Base-by-base conservation (phyloP, 2,329 filamentous ascomycete species). In the Scedosporium dehoogii region DNA sequence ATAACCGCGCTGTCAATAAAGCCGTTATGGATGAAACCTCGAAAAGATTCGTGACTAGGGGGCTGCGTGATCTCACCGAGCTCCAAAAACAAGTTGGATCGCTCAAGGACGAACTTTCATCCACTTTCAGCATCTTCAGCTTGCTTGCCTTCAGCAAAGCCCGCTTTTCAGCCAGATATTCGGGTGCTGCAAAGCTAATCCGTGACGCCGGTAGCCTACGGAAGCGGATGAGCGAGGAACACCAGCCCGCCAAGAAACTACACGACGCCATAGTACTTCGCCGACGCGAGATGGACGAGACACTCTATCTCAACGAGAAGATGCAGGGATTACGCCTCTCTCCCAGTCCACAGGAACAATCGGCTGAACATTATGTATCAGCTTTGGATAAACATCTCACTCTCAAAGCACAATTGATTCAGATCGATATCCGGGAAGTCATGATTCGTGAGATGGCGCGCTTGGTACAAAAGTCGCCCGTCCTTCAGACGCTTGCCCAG, bases 1-100 rank as follows among this genome's bases (percentile, higher is more conserved):
- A 89, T 67, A 82, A 83, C 16, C 77, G 85, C 7, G 78, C 88
- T 3, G 76, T 87, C 44, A 79, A 83, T 55, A 76, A 81, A 6
- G 83, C 81, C 1, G 73, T 85, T 3, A 74, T 89, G 4, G 84
- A 89, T 60, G 82, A 87, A 68, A 76, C 80, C 0, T 82, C 82
- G 0, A 86, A 85, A 70, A 84, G 83, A 63, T 85, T 89, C 67
- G 78, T 85, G 14, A 67, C 66, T 14, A 58, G 48, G 1, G 66
- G 66, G 0, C 61, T 59, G 9, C 65, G 75, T 0, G 68, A 73
- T 3, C 72, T 85, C 6, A 73, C 73, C 1, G 64, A 73, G 6
- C 21, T 68, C 9, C 59, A 66, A 14, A 23, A 38, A 3, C 33
- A n/a, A 21, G 12, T 59, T 12, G n/a, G 14, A 21, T 2, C 14